Evolutionary conservation across 768 basidiomycete species (phyloP).

Genomic region (Phylloporus arenicola): DNA sequence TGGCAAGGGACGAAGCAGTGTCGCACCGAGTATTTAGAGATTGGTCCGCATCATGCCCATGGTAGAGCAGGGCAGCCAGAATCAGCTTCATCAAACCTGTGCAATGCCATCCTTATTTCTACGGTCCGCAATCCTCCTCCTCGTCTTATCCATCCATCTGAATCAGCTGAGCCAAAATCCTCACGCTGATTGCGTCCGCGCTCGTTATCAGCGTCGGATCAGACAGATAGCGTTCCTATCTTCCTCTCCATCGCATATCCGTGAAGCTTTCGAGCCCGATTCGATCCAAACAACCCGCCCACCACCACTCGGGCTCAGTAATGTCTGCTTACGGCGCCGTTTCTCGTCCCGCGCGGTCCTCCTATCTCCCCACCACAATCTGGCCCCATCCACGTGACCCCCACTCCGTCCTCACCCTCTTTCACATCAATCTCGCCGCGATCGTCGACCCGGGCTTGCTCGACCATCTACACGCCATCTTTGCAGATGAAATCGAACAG

Average conservation of each 20-base stretch:
- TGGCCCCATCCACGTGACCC: slow-evolving; percentile 36
- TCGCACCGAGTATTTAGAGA: no score
- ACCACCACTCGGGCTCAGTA: neutral
- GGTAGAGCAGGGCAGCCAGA: neutral
- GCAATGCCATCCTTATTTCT: neutral
- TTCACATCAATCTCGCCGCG: slow-evolving; percentile 33
- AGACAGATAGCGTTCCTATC: slow-evolving; percentile 1
- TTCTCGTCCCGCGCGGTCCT: slow-evolving; percentile 22
- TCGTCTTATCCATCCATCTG: neutral
- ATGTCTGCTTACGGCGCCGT: slow-evolving; percentile 79
- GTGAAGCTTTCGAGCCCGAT: neutral
- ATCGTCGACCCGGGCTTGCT: slow-evolving; percentile 43
- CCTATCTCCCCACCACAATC: slow-evolving; percentile 41
- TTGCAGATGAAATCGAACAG: slow-evolving; percentile 68
- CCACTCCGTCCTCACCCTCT: slow-evolving; percentile 24
- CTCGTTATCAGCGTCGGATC: neutral
- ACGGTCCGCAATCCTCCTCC: neutral
- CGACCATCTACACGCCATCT: slow-evolving; percentile 54
- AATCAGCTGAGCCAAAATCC: neutral
- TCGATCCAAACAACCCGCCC: neutral
- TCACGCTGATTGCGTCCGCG: neutral
- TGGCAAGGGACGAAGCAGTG: no score
- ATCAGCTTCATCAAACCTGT: neutral
- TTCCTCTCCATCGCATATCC: slow-evolving; percentile 1
- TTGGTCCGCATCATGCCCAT: neutral